These are phyloP conservation scores for Neopestalotiopsis sp. DNA, from an alignment of 2,329 filamentous ascomycete genomes.

Conservation along the genomic window DNA sequence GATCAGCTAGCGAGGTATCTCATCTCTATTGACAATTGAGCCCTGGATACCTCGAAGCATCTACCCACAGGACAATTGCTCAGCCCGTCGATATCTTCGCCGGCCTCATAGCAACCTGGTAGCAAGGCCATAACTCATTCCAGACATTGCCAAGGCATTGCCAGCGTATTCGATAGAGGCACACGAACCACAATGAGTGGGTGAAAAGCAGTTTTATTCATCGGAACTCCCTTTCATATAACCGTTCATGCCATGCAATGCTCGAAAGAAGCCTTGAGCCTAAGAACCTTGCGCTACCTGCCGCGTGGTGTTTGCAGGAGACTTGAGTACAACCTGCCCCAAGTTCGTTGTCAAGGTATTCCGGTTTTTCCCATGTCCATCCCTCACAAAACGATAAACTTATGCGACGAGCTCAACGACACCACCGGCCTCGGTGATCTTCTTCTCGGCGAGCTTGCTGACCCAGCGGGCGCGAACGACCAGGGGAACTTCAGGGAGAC, in stretches of 20 bases:
- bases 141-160: neutral
- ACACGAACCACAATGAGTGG: conserved; percentile 3
- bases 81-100: no score
- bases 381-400: conserved; percentile 31
- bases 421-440: conserved; percentile 98
- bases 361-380: conserved; percentile 23
- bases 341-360: conserved; percentile 32
- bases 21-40: no score
- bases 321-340: conserved; percentile 30
- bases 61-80: no score
- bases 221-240: conserved; percentile 35
- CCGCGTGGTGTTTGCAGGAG: conserved; percentile 25
- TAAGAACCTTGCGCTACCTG: conserved; percentile 29
- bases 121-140: neutral
- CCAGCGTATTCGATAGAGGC: neutral
- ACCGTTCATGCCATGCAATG: conserved; percentile 35
- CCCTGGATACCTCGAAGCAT: no score
- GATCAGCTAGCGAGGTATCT: no score
- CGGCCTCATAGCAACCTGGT: neutral
- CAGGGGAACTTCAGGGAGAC: conserved; percentile 89
- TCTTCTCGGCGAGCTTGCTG: conserved; percentile 94
- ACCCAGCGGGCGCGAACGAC: conserved; percentile 96
- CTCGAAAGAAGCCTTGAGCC: conserved; percentile 31
- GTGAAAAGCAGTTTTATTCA: conserved; percentile 37
- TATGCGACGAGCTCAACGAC: conserved; percentile 95